Evolutionary conservation across 805 yeast species (phyloP).

Genomic region (Candida alai): DNA sequence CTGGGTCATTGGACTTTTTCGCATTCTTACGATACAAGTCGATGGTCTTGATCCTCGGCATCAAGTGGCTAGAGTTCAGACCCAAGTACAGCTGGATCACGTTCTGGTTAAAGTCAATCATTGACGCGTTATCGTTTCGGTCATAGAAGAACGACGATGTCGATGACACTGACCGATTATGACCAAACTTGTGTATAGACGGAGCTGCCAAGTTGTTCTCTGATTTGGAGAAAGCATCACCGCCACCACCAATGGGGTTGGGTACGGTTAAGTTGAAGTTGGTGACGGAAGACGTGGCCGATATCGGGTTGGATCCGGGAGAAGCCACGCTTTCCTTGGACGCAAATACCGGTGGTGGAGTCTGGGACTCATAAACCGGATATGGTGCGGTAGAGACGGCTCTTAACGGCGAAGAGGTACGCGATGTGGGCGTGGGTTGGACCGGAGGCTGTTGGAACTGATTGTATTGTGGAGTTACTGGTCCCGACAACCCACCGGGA

Average conservation of each 20-base stretch:
- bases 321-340: constrained; percentile 11
- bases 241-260: no score
- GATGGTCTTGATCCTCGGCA: constrained; percentile 78
- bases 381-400: constrained; percentile 10
- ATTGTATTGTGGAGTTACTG: constrained; percentile 3
- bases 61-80: constrained; percentile 44
- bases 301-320: constrained; percentile 27
- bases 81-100: constrained; percentile 52
- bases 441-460: constrained; percentile 4
- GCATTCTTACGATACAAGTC: constrained; percentile 87
- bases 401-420: constrained; percentile 2
- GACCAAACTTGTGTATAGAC: constrained; percentile 17
- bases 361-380: constrained; percentile 17
- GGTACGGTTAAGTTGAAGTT: constrained; percentile 22
- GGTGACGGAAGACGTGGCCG: constrained; percentile 34
- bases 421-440: constrained; percentile 4
- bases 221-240: constrained; percentile 17
- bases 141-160: constrained; percentile 36
- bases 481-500: no score
- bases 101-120: constrained; percentile 52
- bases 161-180: constrained; percentile 34
- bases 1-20: constrained; percentile 78
- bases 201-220: constrained; percentile 24
- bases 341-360: constrained; percentile 29
- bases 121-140: constrained; percentile 25